These are phyloP conservation scores for Spongiforma sp. DNA, from an alignment of 1,284 basidiomycete genomes.

Conservation along the genomic window DNA sequence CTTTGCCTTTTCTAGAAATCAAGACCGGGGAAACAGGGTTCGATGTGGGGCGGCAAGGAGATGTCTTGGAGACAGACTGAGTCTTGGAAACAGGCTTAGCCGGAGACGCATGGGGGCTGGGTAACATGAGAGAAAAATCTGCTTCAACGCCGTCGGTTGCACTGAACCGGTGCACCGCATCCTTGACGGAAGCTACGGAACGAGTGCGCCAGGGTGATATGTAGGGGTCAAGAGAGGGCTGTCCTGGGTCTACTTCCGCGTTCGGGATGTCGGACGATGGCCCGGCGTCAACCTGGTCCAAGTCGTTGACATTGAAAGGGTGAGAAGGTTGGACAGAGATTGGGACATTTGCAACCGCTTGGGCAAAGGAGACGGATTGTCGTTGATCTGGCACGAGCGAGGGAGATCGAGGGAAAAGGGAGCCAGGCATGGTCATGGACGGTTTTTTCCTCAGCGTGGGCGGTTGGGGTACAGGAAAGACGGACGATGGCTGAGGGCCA, in stretches of 20 bases:
- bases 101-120: conserved; percentile 39
- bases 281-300: conserved; percentile 16
- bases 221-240: conserved; percentile 31
- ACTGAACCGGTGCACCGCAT: conserved; percentile 50
- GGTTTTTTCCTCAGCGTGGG: conserved; percentile 43
- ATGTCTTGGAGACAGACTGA: conserved; percentile 10
- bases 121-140: conserved; percentile 46
- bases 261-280: conserved; percentile 18
- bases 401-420: conserved; percentile 71
- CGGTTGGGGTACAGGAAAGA: conserved; percentile 38
- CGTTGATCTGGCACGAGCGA: conserved; percentile 60
- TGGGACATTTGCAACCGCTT: background rate
- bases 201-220: conserved; percentile 37
- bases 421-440: conserved; percentile 76
- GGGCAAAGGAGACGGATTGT: background rate
- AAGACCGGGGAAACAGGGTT: background rate
- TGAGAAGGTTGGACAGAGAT: background rate
- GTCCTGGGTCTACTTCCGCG: background rate
- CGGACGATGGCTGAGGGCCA: conserved; percentile 10
- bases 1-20: conserved; percentile 53
- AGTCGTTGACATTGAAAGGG: background rate
- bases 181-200: conserved; percentile 44
- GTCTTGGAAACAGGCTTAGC: conserved; percentile 16
- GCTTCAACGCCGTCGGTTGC: conserved; percentile 37
- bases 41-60: background rate